Evolutionary conservation across 2,329 filamentous ascomycete genomes (phyloP).

Genomic region (Claviceps fusiformis): DNA sequence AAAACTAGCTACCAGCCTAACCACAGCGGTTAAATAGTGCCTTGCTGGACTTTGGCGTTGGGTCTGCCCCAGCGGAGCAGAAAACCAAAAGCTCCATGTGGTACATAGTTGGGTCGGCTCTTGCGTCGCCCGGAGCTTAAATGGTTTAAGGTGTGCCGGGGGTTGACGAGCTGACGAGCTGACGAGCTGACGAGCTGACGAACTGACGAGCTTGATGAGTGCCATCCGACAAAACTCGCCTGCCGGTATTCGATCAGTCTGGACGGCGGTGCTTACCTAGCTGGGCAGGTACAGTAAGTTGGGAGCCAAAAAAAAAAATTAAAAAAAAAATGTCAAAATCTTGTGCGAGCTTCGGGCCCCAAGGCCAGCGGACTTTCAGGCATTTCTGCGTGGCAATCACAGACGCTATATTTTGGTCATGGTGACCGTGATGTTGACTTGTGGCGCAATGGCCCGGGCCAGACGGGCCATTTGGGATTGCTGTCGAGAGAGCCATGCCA

Average conservation of each 20-base stretch:
- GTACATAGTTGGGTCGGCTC: too few relatives aligned
- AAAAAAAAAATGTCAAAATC: too few relatives aligned
- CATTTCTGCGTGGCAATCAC: background rate
- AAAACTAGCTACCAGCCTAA: background rate
- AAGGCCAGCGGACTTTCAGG: background rate
- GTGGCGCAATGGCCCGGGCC: background rate
- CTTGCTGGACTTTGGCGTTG: background rate
- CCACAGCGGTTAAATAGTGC: background rate
- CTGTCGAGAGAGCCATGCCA: background rate
- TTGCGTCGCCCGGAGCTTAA: background rate
- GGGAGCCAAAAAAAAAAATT: too few relatives aligned
- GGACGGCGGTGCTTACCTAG: background rate
- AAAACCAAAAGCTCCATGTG: too few relatives aligned
- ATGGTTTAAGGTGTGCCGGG: background rate
- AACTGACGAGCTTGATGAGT: too few relatives aligned
- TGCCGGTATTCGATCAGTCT: background rate
- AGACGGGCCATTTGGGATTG: background rate
- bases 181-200: too few relatives aligned
- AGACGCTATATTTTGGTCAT: background rate
- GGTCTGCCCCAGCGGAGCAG: too few relatives aligned
- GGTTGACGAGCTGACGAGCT: background rate
- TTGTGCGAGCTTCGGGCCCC: background rate
- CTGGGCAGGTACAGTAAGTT: too few relatives aligned
- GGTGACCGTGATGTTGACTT: background rate
- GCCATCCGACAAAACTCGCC: background rate